Base-by-base conservation (phyloP, 2,329 filamentous ascomycete species). In the Hymenoscyphus salicellus region DNA sequence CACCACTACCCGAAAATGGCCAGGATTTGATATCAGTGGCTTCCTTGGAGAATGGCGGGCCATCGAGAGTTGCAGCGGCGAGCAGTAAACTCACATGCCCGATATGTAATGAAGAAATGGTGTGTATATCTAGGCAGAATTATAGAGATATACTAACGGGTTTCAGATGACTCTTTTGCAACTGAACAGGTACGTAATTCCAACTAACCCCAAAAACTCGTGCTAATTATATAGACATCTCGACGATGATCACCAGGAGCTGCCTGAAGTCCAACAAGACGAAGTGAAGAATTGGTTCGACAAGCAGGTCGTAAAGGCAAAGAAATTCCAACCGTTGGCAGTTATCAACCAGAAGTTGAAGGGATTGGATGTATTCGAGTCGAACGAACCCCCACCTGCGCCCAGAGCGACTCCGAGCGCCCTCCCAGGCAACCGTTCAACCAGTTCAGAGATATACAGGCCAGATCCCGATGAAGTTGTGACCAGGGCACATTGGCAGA, bases 21-120 rank as follows among this genome's bases (percentile, higher is more conserved):
- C 92, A 94, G 75, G 93, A 97, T 74, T 84, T 97, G 61, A 86
- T 86, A 43, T 91, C 92, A 63, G 90, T 91, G 74, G 89, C 97
- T 72, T 93, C 90, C 62, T 79, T 95, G 60, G 85, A 85, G 52
- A 83, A 85, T 79, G 81, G 82, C 67, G 81, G 82, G 49, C 78
- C 81, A 72, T 80, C 80, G 56, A 78, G 79, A 62, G 78, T 79
- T 58, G 77, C 77, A 20, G 83, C 86, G 61, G 80, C 86, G 63
- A 86, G 84, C 70, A 86, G 86, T 69, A 85, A 85, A 77, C 86
- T 99, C 65, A 87, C 94, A 63, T 99, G 95, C 77, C 95, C 95
- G n/a, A 99, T 99, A 75, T 99, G 95, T 78, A 93, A 89, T 72
- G 96, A 98, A 79, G 93, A 97, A 78, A 99, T 99, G 95, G 93